Evolutionary conservation across 176 grass and related monocot genomes (phyloP).

Genomic region (Eleusine indica): DNA sequence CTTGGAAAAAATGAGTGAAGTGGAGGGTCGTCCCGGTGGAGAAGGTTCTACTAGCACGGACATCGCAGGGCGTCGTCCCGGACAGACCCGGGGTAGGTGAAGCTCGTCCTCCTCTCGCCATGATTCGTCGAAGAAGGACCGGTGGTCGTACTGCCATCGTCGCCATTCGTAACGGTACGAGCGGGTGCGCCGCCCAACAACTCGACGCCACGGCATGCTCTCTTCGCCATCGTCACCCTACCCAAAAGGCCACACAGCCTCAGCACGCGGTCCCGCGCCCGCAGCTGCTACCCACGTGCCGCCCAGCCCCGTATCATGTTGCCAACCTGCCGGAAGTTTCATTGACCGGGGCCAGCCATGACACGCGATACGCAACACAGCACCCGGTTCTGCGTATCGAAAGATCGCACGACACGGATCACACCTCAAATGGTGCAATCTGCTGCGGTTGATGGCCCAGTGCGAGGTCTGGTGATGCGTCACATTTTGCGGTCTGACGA

Average conservation of each 20-base stretch:
- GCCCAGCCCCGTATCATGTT: not conserved
- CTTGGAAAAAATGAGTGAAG: not conserved
- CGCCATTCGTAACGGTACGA: not conserved
- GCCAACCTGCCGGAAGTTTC: not conserved
- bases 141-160: no score
- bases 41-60: not conserved
- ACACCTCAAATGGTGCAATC: not conserved
- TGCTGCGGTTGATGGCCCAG: not conserved
- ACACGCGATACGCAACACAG: not conserved
- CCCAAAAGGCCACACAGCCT: not conserved
- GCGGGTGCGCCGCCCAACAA: not conserved
- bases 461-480: not conserved
- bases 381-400: not conserved
- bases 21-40: not conserved
- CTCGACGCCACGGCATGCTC: not conserved
- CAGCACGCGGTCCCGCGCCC: not conserved
- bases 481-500: not conserved
- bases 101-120: not conserved
- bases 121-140: not conserved
- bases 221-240: not conserved
- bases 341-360: not conserved
- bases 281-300: slow-evolving; percentile 27
- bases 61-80: not conserved
- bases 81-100: not conserved
- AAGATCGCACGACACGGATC: not conserved